A percentile compares a stretch with the other conserved stretches of the same genome.
Conservation (phyloP, 805 yeast genomes). For the Candida piceae region DNA sequence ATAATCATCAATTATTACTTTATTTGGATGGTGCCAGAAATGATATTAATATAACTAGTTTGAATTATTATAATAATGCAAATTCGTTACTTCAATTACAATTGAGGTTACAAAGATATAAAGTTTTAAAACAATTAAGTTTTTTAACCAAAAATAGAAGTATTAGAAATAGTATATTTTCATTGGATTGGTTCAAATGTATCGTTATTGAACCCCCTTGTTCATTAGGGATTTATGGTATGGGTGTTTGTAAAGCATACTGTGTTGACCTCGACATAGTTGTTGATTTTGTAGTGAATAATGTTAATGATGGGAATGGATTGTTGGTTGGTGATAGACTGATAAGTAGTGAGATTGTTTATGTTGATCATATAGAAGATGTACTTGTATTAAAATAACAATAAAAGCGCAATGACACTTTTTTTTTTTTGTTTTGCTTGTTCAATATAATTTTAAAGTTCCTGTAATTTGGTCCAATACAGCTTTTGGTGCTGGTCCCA, state of each 20-base stretch:
- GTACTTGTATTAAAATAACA: conserved; percentile 32
- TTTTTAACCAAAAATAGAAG: conserved; percentile 1
- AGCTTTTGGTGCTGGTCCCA: conserved; percentile 92
- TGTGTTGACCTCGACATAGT: conserved; percentile 44
- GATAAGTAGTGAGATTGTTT: conserved; percentile 39
- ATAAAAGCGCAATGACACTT: no score
- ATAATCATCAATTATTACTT: conserved; percentile 29
- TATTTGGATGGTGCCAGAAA: conserved; percentile 15
- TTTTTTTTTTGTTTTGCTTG: no score
- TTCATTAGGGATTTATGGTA: conserved; percentile 4
- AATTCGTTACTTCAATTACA: conserved; percentile 24
- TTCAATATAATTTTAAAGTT: conserved; percentile 64
- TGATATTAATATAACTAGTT: neutral
- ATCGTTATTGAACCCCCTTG: conserved; percentile 33
- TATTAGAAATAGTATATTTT: neutral
- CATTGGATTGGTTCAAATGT: conserved; percentile 34
- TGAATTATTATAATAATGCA: conserved; percentile 10
- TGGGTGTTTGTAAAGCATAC: conserved; percentile 35
- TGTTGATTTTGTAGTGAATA: conserved; percentile 35
- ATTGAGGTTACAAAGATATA: conserved; percentile 14
- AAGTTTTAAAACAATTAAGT: conserved; percentile 6
- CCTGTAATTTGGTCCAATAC: conserved; percentile 80
- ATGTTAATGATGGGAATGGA: conserved; percentile 22
- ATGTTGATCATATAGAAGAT: conserved; percentile 36
- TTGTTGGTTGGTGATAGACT: conserved; percentile 40